A percentile compares a stretch with the other conserved stretches of the same genome.
Evolutionary conservation across 345 rosid genomes (phyloP).

Genomic region (Cochlearia excelsa): DNA sequence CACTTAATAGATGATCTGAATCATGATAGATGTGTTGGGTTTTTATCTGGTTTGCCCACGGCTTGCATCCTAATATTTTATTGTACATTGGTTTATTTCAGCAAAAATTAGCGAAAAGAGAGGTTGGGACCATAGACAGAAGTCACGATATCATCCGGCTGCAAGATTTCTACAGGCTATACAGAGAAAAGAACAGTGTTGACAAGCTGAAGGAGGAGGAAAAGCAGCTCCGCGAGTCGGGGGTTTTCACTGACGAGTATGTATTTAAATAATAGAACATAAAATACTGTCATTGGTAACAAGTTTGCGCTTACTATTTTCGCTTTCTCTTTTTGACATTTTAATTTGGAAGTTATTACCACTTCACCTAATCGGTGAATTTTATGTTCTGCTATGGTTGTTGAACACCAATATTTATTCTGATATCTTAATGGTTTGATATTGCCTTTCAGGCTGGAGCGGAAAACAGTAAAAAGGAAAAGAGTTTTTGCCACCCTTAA

Average conservation of each 20-base stretch:
- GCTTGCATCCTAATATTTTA: conserved; percentile 12
- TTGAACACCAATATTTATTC: conserved; percentile 14
- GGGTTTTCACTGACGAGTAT: conserved; percentile 73
- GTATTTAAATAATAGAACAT: conserved; percentile 32
- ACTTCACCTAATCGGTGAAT: conserved; percentile 1
- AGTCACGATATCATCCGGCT: conserved; percentile 77
- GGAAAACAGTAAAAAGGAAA: conserved; percentile 77
- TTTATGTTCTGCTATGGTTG: conserved; percentile 2
- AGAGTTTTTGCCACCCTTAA: conserved; percentile 77
- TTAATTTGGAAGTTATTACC: neutral
- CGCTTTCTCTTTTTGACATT: neutral
- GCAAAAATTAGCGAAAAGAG: conserved; percentile 98
- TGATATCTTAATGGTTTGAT: conserved; percentile 23
- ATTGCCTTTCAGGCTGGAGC: conserved; percentile 67
- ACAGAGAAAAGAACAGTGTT: conserved; percentile 74
- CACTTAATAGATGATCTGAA: neutral
- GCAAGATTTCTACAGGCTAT: conserved; percentile 78
- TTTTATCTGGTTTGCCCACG: neutral
- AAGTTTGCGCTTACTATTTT: conserved; percentile 9
- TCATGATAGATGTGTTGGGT: neutral
- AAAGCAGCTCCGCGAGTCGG: conserved; percentile 74
- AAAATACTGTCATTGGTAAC: neutral
- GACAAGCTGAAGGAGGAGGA: conserved; percentile 79
- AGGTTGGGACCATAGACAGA: conserved; percentile 80
- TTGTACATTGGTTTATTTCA: conserved; percentile 40